Conservation (phyloP, 768 basidiomycete genomes). For the Rickenella mellea region DNA sequence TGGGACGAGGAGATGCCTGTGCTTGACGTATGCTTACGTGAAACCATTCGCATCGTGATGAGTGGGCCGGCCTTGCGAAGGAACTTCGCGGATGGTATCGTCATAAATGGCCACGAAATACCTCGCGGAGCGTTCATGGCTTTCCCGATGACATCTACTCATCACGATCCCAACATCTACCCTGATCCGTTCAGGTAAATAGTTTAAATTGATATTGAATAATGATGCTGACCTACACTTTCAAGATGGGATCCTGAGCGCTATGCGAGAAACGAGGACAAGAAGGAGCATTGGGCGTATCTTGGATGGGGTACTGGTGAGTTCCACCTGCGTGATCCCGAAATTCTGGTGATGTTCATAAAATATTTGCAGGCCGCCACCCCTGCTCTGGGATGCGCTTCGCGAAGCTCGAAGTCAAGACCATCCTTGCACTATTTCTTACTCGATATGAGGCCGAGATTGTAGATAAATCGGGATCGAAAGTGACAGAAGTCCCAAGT, state of each 20-base stretch:
- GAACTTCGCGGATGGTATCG: conserved; percentile 37
- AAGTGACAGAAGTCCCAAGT: conserved; percentile 17
- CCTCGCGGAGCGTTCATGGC: conserved; percentile 69
- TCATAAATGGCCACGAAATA: conserved; percentile 59
- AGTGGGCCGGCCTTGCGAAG: conserved; percentile 76
- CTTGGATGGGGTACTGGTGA: conserved; percentile 77
- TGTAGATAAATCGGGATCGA: conserved; percentile 43
- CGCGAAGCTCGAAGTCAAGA: conserved; percentile 65
- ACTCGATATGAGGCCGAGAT: conserved; percentile 52
- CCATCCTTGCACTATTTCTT: conserved; percentile 58
- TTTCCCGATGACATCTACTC: conserved; percentile 74
- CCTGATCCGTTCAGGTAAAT: conserved; percentile 65
- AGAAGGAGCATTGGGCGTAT: conserved; percentile 46
- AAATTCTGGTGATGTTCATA: conserved; percentile 4
- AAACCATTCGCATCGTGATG: conserved; percentile 71
- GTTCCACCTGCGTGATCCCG: conserved; percentile 17
- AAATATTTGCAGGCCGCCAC: neutral
- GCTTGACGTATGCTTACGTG: conserved; percentile 63
- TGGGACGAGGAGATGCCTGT: conserved; percentile 68
- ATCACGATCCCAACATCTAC: conserved; percentile 64
- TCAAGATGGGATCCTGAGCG: conserved; percentile 37
- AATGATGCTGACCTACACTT: neutral
- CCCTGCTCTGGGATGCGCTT: conserved; percentile 65
- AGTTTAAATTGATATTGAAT: neutral
- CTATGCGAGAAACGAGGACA: conserved; percentile 24